Base-by-base conservation (phyloP, 257 asterid genomes). In the Forsythia suspensa region DNA sequence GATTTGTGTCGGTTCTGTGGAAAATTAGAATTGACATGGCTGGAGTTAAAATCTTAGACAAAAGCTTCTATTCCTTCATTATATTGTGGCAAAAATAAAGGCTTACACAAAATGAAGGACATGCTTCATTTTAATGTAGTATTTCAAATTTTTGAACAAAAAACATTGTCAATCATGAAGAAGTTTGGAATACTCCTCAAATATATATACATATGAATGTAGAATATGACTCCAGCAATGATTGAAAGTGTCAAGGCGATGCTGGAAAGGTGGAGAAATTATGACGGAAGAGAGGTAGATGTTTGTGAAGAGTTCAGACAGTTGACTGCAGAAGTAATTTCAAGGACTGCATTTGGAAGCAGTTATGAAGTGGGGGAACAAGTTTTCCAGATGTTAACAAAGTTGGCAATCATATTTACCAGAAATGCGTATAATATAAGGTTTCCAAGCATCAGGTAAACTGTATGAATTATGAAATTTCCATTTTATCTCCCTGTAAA, bases 311-410 rank as follows among this genome's bases (percentile, higher is more conserved):
- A 79, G 68, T 72, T 79, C 34, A 67, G 36, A 36, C 0, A 10
- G 21, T 57, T 72, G 18, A 79, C 77, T 8, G 38, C 77, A 7
- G 82, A 79, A 72, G 73, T 79, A 37, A 79, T 78, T 69, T 70
- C 81, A n/a, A 70, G 55, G 71, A 55, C 76, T 15, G 81, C 72
- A 7, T 78, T 78, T 71, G 77, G 82, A 21, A 79, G 67, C 48
- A 79, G 67, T 79, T 79, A 55, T 34, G n/a, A 21, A 21, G 73
- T 70, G 39, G 82, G 82, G 20, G 68, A 72, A 37, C 75, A 42
- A 4, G 52, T 72, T 51, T 79, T 79, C 71, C 20, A 69, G n/a
- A 77, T 48, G 75, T 18, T 77, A 67, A 70, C 24, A n/a, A 55
- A 69, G 41, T 69, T 77, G 80, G n/a, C 21, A 12, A 10, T 48